Base-by-base conservation (phyloP, 2,329 filamentous ascomycete genomes). In the Xylariales sp. region DNA sequence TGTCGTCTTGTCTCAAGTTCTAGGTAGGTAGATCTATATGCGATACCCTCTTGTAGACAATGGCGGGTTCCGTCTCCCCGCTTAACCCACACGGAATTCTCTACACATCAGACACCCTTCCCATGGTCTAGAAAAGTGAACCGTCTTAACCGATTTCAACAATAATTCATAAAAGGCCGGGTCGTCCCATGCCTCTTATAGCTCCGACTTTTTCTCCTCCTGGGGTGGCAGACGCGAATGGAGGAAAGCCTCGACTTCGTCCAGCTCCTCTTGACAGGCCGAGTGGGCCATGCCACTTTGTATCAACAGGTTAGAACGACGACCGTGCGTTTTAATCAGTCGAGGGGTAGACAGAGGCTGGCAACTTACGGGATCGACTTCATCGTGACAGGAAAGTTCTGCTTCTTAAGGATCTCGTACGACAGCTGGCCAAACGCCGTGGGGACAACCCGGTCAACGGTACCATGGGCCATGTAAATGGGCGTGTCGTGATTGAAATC, bases 381-480 rank as follows among this genome's bases (percentile, higher is more conserved):
- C 80, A 96, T 90, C 10, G 90, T 87, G 5, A 96, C 91, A 63
- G 91, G 85, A 78, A 90, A 91, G 0, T 93, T 93, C 79, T 90
- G 81, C 46, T 87, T 85, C 79, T 88, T 90, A 59, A 98, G 81
- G 66, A 85, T 78, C 48, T 93, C 85, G 3, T 86, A 88, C 30
- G 92, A 93, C 80, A 84, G 78, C 78, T 88, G 81, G 14, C 93
- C 95, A 80, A 92, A 91, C 64, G 86, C 81, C 50, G 89, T 86
- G 72, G 84, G 86, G 8, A 97, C 92, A 3, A 97, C 82, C 14
- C 85, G 85, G 79, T 99, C 95, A 0, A 81, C 81, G 69, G 90
- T 87, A n/a, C 96, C 96, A 75, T 98, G 96, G 12, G 88, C 93
- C 90, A 97, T 91, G 80, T 96, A 93, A 70, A 98, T 89, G 0